Evolutionary conservation across 106 monocot genomes (phyloP).

Genomic region (Iris macrosiphon): DNA sequence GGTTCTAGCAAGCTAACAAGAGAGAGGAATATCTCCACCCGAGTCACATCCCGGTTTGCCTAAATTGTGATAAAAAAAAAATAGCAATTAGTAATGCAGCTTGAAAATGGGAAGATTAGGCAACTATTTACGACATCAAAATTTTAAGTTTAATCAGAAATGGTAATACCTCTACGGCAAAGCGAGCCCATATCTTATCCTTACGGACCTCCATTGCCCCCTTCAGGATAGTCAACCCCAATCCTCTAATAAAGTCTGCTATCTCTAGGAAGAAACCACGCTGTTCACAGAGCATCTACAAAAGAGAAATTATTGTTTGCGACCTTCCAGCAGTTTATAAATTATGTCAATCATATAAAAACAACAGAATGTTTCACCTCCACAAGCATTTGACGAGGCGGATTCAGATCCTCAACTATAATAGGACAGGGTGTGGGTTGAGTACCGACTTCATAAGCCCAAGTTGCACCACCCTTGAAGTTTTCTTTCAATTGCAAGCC

Average conservation of each 20-base stretch:
- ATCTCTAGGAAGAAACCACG: constrained; percentile 92
- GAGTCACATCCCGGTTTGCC: constrained; percentile 84
- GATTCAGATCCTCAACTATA: constrained; percentile 87
- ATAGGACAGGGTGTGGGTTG: constrained; percentile 74
- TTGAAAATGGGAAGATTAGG: constrained; percentile 1
- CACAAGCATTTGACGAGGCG: constrained; percentile 84
- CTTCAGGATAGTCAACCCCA: constrained; percentile 93
- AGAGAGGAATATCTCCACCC: constrained; percentile 82
- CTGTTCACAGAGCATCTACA: constrained; percentile 92
- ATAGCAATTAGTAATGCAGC: neutral
- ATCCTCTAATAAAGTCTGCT: constrained; percentile 73
- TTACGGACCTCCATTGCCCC: constrained; percentile 83
- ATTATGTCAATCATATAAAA: too few relatives aligned
- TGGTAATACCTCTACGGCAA: constrained; percentile 96
- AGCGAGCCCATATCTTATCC: constrained; percentile 88
- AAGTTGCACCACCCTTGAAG: constrained; percentile 68
- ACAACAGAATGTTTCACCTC: too few relatives aligned
- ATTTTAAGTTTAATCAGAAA: too few relatives aligned
- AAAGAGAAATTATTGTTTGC: too few relatives aligned
- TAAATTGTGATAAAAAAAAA: constrained; percentile 9
- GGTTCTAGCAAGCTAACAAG: constrained; percentile 61
- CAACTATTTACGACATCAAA: too few relatives aligned
- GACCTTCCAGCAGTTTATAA: neutral
- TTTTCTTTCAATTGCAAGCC: constrained; percentile 67
- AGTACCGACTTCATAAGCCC: constrained; percentile 86